Evolutionary conservation across 352 stramenopile species (phyloP), one percentile per base, ranked within the genome.

Genomic region (Globisporangium uncinulatum): DNA sequence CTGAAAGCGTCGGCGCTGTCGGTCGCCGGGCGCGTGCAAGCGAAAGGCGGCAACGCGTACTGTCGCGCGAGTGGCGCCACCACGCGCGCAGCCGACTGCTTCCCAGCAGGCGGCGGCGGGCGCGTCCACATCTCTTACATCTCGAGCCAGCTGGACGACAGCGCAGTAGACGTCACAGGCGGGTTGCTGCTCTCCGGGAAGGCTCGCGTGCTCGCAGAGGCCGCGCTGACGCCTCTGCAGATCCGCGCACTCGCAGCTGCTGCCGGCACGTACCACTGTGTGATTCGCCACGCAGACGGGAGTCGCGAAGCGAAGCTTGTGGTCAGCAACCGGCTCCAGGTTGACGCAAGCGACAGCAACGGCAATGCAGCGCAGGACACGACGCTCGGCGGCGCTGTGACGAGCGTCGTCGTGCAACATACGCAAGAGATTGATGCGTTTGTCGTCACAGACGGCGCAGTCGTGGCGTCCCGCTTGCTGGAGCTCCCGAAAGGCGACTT

Each of bases 41-140:
- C 72, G 6, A 71, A 67, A 50, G 80, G 80, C 5, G 80, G 80
- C 19, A 56, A 76, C 32, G 80, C 75, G 1, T 80, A 69, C 50
- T 90, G 80, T 36, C 51, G 63, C 4, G 51, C 70, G 0, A 42
- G 50, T 17, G 62, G 66, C 9, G 51, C 43, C 17, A 74, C 70
- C 1, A 55, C 56, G 45, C 63, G 66, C 4, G 54, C 75, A 14
- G 65, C 44, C 8, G 66, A 74, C 21, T 90, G 80, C 20, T 86
- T 70, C 17, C 76, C 80, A 14, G 80, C 73, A 34, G 80, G 80
- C 52, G 80, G 80, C 8, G 80, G 80, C 21, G 80, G 80, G 2
- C 75, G 80, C 56, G 67, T 90, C 15, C 79, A 86, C 63, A 81
- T 90, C 32, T 68, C 71, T 19, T 90, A 76, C 60, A 73, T 76